Base-by-base conservation (phyloP, 257 asterid genomes). In the Linaria vulgaris region DNA sequence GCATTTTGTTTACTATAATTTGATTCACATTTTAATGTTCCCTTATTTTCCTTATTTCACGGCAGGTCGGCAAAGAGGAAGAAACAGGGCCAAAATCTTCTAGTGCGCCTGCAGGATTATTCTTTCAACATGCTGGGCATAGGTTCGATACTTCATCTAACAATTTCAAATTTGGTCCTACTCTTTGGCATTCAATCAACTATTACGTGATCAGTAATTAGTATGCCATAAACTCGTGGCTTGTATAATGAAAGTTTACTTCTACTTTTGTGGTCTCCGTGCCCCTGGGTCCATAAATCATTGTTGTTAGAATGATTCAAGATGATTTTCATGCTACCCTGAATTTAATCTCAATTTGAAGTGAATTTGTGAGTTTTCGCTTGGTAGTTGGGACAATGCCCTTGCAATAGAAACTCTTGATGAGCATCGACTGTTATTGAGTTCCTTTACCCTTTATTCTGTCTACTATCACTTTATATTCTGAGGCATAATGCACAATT, bases 91-190 rank as follows among this genome's bases (percentile, higher is more conserved):
- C 83, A 7, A 78, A 79, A 66, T 66, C 89, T 72, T 75, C 78
- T 58, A 77, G 66, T 76, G 50, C 80, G 69, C 87, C 95, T 49
- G 83, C 87, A 43, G 99, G 99, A 64, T 81, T 94, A 84, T 94
- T 94, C 74, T 94, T 94, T 70, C 96, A 88, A 74, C 99, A 94
- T 73, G 95, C 96, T 75, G 99, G 99, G 58, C 99, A 94, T 91
- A 90, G 99, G 99, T 89, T 53, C 62, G 75, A 66, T 70, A 23
- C 75, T 74, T 58, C 67, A 52, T 24, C 24, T 22, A 25, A 16
- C 22, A 14, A 43, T 45, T 52, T 63, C 31, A 46, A 59, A 49
- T 41, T 69, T 4, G 56, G 30, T 24, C 61, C 44, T 34, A 12
- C 1, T 38, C 38, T 45, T 37, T 16, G 22, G 59, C 68, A 56